Conservation (phyloP, 164 flowering plant species). For the Amborella trichopoda region DNA sequence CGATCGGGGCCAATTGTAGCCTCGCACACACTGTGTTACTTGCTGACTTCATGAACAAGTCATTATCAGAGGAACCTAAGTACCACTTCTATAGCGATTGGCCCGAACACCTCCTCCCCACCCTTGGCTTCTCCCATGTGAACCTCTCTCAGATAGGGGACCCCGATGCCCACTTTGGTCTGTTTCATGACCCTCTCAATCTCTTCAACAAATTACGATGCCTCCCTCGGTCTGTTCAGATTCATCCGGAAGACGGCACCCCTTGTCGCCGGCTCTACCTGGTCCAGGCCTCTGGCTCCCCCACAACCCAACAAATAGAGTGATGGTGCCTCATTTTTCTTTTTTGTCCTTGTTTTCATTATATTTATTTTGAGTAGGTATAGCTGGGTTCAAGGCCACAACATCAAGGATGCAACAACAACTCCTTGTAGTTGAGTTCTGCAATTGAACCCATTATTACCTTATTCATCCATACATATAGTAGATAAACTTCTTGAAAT, state of each 20-base stretch:
- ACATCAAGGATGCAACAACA: too few species aligned
- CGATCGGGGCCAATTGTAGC: constrained; percentile 46
- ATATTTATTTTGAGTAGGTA: too few species aligned
- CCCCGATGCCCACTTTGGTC: constrained; percentile 84
- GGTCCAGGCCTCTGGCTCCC: constrained; percentile 72
- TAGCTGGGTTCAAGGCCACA: too few species aligned
- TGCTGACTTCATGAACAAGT: constrained; percentile 87
- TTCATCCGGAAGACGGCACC: constrained; percentile 75
- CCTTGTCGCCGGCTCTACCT: constrained; percentile 76
- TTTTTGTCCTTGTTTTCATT: too few species aligned
- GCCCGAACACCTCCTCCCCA: constrained; percentile 81
- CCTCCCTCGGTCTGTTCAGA: constrained; percentile 64
- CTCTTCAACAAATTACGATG: constrained; percentile 72
- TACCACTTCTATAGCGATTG: constrained; percentile 83
- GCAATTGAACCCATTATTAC: too few species aligned
- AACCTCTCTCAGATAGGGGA: constrained; percentile 83
- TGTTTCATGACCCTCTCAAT: constrained; percentile 62
- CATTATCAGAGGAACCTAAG: constrained; percentile 45
- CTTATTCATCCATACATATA: too few species aligned
- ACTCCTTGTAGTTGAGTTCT: too few species aligned
- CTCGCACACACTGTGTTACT: constrained; percentile 54
- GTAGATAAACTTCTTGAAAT: too few species aligned
- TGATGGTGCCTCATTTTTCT: too few species aligned
- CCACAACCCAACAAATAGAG: too few species aligned
- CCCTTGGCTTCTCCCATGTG: constrained; percentile 73